A percentile compares a stretch with the other conserved stretches of the same genome.
Evolutionary conservation across 768 basidiomycete genomes (phyloP).

Genomic region (Grammothele lineata): DNA sequence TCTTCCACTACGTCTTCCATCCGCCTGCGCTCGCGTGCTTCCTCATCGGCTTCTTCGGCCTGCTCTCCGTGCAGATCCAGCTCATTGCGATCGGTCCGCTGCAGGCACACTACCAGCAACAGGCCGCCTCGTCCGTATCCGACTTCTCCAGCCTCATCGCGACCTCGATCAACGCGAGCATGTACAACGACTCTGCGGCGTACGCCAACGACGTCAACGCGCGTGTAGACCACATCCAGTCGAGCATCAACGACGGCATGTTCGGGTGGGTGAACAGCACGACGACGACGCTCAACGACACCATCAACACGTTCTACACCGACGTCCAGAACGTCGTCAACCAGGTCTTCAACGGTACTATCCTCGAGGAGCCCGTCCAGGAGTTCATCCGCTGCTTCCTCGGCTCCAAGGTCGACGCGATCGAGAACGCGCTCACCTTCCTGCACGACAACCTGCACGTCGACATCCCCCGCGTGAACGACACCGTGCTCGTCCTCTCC

Average conservation of each 20-base stretch:
- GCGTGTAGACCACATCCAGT: constrained; percentile 67
- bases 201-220: constrained; percentile 79
- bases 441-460: constrained; percentile 83
- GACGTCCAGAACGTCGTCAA: constrained; percentile 79
- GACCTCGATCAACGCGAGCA: constrained; percentile 73
- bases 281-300: constrained; percentile 81
- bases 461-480: constrained; percentile 73
- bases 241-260: constrained; percentile 76
- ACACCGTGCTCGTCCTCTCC: constrained; percentile 74
- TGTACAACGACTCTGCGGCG: constrained; percentile 71
- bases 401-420: constrained; percentile 83
- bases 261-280: constrained; percentile 96
- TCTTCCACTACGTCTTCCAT: constrained; percentile 88
- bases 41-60: constrained; percentile 87
- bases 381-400: constrained; percentile 88
- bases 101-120: constrained; percentile 58
- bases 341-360: constrained; percentile 77
- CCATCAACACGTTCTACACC: constrained; percentile 81
- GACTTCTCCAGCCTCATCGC: constrained; percentile 73
- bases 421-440: constrained; percentile 89
- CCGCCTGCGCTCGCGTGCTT: constrained; percentile 88
- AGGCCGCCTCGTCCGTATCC: constrained; percentile 53
- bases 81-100: constrained; percentile 75
- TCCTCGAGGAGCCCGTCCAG: constrained; percentile 75
- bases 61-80: constrained; percentile 85